Percentiles rank a stretch among this genome's conserved stretches.
Conservation (phyloP, 768 basidiomycete species). For the Chalciporus chontae region DNA sequence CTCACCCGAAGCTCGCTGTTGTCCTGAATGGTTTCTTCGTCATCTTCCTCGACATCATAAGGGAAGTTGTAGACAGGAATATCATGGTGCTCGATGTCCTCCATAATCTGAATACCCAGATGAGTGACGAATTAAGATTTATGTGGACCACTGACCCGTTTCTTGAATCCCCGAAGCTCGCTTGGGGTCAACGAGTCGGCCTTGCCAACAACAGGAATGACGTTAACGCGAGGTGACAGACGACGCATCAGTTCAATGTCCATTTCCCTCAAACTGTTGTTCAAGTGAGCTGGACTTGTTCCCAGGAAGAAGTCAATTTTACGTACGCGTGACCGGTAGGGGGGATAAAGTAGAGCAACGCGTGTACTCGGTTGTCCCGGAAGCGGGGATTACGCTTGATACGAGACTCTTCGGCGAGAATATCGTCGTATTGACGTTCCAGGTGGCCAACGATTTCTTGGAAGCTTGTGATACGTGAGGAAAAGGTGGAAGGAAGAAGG, state of each 20-base stretch:
- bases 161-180: conserved; percentile 95
- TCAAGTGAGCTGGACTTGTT: neutral
- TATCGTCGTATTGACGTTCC: conserved; percentile 98
- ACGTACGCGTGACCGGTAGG: conserved; percentile 96
- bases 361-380: conserved; percentile 96
- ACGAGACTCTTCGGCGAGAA: conserved; percentile 95
- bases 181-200: conserved; percentile 92
- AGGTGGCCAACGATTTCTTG: conserved; percentile 96
- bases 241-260: conserved; percentile 99
- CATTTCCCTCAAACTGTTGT: conserved; percentile 85
- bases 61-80: conserved; percentile 99
- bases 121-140: conserved; percentile 4
- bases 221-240: conserved; percentile 95
- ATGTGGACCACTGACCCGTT: conserved; percentile 52
- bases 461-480: conserved; percentile 53
- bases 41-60: conserved; percentile 98
- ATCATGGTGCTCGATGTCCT: conserved; percentile 97
- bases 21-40: conserved; percentile 97
- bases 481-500: conserved; percentile 2
- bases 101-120: conserved; percentile 79
- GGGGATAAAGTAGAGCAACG: conserved; percentile 95
- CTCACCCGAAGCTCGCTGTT: conserved; percentile 90
- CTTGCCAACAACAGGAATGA: conserved; percentile 97
- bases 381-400: conserved; percentile 99
- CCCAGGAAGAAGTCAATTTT: neutral